phyloP scores from a whole-genome alignment of 1,284 basidiomycete genomes.

The Trametes sp. region DNA sequence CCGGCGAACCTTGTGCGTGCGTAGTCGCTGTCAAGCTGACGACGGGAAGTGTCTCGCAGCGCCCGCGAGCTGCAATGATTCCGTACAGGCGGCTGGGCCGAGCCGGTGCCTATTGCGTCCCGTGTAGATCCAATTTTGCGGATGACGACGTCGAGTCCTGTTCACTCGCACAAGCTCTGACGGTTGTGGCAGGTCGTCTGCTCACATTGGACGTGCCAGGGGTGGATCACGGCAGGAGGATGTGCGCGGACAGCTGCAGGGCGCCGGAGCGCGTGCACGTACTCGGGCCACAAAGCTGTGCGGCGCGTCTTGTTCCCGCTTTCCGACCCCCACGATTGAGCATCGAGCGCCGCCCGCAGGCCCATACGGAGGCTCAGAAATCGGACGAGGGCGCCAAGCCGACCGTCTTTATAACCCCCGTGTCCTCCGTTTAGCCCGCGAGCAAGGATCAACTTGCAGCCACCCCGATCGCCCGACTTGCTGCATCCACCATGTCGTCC shows the following conservation, averaged over 20 bases:
- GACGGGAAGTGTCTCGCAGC: constrained; percentile 3
- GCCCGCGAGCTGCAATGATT: constrained; percentile 3
- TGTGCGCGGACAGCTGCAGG: background rate
- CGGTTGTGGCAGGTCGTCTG: background rate
- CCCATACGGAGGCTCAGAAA: background rate
- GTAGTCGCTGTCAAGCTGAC: constrained; percentile 1
- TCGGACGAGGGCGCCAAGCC: constrained; percentile 8
- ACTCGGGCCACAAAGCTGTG: constrained; percentile 10
- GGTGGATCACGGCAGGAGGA: constrained; percentile 3
- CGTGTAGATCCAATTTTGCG: background rate
- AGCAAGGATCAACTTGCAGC: background rate
- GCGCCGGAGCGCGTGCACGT: constrained; percentile 1
- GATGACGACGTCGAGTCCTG: constrained; percentile 6
- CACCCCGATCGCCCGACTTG: background rate
- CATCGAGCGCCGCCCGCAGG: background rate
- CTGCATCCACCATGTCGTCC: constrained; percentile 40
- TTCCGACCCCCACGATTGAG: constrained; percentile 2
- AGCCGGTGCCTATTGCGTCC: background rate
- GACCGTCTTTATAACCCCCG: constrained; percentile 6
- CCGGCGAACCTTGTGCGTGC: constrained; percentile 4
- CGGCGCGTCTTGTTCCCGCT: constrained; percentile 12
- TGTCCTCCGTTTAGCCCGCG: background rate
- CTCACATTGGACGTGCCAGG: background rate
- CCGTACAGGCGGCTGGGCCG: background rate
- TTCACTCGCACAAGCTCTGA: constrained; percentile 1